These are phyloP conservation scores for Aspergillus puulaauensis DNA, from an alignment of 2,329 filamentous ascomycete genomes.

Conservation along the genomic window DNA sequence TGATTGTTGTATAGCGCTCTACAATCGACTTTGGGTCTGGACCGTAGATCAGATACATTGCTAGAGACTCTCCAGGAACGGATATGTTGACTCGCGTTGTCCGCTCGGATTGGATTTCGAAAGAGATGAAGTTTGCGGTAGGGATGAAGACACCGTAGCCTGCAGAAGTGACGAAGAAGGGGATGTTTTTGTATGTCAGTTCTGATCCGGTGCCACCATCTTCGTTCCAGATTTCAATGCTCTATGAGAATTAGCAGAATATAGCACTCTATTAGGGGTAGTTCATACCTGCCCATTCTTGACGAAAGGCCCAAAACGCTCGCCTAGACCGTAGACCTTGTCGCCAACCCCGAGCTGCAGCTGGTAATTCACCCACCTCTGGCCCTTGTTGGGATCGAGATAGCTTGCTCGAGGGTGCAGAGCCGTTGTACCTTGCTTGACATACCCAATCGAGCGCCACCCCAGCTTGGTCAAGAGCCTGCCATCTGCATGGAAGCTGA, in stretches of 20 bases:
- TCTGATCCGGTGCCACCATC: slow-evolving; percentile 12
- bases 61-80: neutral
- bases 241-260: neutral
- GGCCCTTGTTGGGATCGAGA: slow-evolving; percentile 8
- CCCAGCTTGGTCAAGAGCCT: too few relatives aligned
- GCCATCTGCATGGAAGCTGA: too few relatives aligned
- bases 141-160: slow-evolving; percentile 13
- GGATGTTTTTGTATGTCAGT: slow-evolving; percentile 13
- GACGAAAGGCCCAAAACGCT: slow-evolving; percentile 10
- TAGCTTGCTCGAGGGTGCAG: neutral
- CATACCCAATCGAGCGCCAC: too few relatives aligned
- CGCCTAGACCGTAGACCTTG: slow-evolving; percentile 11
- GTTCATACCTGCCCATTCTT: slow-evolving; percentile 1
- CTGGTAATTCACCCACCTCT: slow-evolving; percentile 12
- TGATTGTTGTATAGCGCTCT: slow-evolving; percentile 6
- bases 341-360: slow-evolving; percentile 10
- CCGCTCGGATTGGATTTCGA: slow-evolving; percentile 10
- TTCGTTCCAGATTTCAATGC: slow-evolving; percentile 13
- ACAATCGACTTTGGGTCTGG: slow-evolving; percentile 10
- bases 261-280: too few relatives aligned
- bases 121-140: slow-evolving; percentile 6
- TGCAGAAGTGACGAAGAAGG: slow-evolving; percentile 9
- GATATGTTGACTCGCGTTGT: slow-evolving; percentile 10
- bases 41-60: slow-evolving; percentile 12
- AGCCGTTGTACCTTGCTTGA: too few relatives aligned